Percentiles rank a stretch among this genome's conserved stretches.
Conservation (phyloP, 768 basidiomycete species). For the Macrolepiota dolichaula region DNA sequence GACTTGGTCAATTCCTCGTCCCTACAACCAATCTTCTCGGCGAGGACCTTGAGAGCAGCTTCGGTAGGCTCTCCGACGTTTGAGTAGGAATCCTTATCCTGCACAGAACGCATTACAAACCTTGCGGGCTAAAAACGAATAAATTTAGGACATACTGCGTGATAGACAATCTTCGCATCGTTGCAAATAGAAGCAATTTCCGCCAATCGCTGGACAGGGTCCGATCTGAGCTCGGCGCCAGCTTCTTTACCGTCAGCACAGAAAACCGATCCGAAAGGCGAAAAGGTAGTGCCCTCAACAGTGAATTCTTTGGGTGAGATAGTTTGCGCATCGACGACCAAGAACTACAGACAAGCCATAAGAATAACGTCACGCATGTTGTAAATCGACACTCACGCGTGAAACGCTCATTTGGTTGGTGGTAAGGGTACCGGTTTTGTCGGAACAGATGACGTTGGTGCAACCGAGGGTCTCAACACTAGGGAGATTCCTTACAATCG, state of each 20-base stretch:
- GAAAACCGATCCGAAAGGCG: slow-evolving; percentile 75
- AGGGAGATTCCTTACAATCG: slow-evolving; percentile 94
- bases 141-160: slow-evolving; percentile 48
- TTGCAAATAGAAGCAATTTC: slow-evolving; percentile 95
- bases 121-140: not conserved
- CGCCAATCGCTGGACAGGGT: slow-evolving; percentile 78
- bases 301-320: slow-evolving; percentile 59
- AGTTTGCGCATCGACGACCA: slow-evolving; percentile 58
- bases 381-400: slow-evolving; percentile 40
- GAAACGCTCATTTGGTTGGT: slow-evolving; percentile 98
- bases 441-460: slow-evolving; percentile 98
- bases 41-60: slow-evolving; percentile 92
- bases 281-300: slow-evolving; percentile 92
- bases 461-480: slow-evolving; percentile 97
- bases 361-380: not conserved
- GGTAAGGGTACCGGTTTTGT: slow-evolving; percentile 96
- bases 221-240: slow-evolving; percentile 55
- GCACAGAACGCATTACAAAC: slow-evolving; percentile 10
- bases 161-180: slow-evolving; percentile 87
- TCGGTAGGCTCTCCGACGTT: slow-evolving; percentile 97
- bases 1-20: slow-evolving; percentile 56
- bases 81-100: slow-evolving; percentile 78
- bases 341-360: slow-evolving; percentile 50
- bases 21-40: slow-evolving; percentile 86
- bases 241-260: slow-evolving; percentile 61